Percentiles rank a stretch among this genome's conserved stretches.
Conservation (phyloP, 1,139 yeast species). For the Geotrichum siamense region DNA sequence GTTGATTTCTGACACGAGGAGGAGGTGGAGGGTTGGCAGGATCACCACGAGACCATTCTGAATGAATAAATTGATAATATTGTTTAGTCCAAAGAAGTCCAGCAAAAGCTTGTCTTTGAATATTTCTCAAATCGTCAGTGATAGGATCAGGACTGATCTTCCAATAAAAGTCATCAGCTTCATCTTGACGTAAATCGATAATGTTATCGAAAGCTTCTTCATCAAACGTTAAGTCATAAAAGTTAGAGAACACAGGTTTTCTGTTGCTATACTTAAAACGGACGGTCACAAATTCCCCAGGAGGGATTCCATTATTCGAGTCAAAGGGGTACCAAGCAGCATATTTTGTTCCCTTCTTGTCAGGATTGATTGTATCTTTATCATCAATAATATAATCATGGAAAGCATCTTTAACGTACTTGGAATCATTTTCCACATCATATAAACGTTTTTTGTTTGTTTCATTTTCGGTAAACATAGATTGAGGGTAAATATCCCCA, state of each 20-base stretch:
- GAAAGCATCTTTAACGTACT: conserved; percentile 81
- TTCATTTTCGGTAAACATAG: conserved; percentile 84
- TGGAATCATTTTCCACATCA: conserved; percentile 45
- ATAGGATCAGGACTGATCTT: conserved; percentile 81
- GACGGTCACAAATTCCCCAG: conserved; percentile 83
- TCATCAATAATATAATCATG: conserved; percentile 70
- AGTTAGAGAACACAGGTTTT: conserved; percentile 36
- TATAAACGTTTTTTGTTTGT: conserved; percentile 69
- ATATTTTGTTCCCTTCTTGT: conserved; percentile 61
- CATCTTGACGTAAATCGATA: conserved; percentile 73
- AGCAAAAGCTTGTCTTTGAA: conserved; percentile 92
- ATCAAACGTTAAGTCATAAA: no score
- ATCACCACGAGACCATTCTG: conserved; percentile 87
- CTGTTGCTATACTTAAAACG: conserved; percentile 62
- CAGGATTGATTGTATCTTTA: conserved; percentile 60
- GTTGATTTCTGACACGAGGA: conserved; percentile 75
- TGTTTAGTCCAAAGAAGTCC: conserved; percentile 95
- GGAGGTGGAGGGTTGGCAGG: conserved; percentile 74
- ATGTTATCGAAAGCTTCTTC: conserved; percentile 69
- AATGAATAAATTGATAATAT: conserved; percentile 80
- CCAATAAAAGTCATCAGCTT: conserved; percentile 94
- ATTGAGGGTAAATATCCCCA: conserved; percentile 65
- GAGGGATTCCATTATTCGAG: conserved; percentile 67
- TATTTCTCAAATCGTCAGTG: conserved; percentile 70
- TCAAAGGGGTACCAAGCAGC: conserved; percentile 81